Evolutionary conservation across 2,329 filamentous ascomycete species (phyloP), one percentile per base, ranked within the genome.

Genomic region (Sphaerulina populicola): DNA sequence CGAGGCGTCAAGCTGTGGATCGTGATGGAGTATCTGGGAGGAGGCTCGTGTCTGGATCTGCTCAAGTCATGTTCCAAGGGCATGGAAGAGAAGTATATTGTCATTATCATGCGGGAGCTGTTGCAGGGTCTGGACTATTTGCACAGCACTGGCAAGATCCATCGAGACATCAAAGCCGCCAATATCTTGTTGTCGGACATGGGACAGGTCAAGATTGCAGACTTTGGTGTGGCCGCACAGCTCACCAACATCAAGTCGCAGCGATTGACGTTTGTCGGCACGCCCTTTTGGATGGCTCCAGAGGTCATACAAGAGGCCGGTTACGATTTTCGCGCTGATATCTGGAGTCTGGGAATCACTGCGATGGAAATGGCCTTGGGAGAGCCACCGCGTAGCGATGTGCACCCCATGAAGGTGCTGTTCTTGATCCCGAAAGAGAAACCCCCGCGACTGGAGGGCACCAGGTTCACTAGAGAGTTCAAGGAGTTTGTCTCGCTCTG

Each of bases 1-100:
- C 82, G 88, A 61, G 93, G 93, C 23, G 86, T 90, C 68, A 98
- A 97, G 72, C 74, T 98, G 75, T 98, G 93, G 93, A 98, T 98
- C 66, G 88, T 97, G 52, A 98, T 98, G 93, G 93, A 98, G 70
- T 98, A 86, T 66, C 75, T 98, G 9, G 93, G 93, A 5, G 93
- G 93, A 57, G 93, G 93, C 37, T 97, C 93, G 14, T 96, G 93
- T 68, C 77, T 96, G 58, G 93, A 98, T 68, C 70, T 98, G 75
- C 76, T 97, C 57, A 94, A 94, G 82, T 87, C 90, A 12, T 90
- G 87, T 43, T 80, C 83, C 50, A 62, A 56, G 41, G 58, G 58
- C 11, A 94, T 98, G 68, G 82, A 80, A 64, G 93, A 98, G 76
- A 77, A 80, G 11, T 89, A 97, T 65, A 94, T 96, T 59, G 89